Base-by-base conservation (phyloP, 2,329 filamentous ascomycete genomes). In the Aurifilum marmelostoma region DNA sequence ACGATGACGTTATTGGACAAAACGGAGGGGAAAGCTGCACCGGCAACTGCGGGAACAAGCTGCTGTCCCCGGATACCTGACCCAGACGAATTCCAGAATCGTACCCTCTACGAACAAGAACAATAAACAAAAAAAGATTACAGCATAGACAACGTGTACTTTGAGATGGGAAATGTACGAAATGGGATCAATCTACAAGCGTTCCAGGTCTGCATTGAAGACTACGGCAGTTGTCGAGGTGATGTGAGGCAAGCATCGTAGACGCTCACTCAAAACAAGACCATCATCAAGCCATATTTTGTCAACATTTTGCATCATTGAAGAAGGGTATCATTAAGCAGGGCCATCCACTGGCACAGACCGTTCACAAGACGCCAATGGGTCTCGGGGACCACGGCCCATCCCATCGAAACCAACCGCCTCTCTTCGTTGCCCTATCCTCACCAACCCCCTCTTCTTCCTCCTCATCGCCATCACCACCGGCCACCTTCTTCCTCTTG, bases 321-420 rank as follows among this genome's bases (percentile, higher is more conserved):
- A 32, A 27, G 50, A 62, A 12, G 39, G 59, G 11, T 62, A 62
- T 62, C 34, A 24, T 43, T 24, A 6, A 37, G 16, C 24, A 50
- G 37, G 24, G 39, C 24, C 16, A 18, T 1, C 3, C 3, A 12
- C 14, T 11, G 14, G 24, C 32, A 65, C n/a, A 12, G 18, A 18
- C 27, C 14, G 7, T 32, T 79, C 74, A 88, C 11, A 84, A 81
- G 65, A 85, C 79, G 6, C 87, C 87, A 73, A 89, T 89, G 0
- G 87, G 87, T 73, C 84, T 87, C 12, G 87, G 82, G 69, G 82
- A 83, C 87, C 87, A 89, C 2, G 79, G 75, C 9, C 85, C 85
- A 63, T 84, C 77, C 72, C 84, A 85, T 68, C 79, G 78, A 29
- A 79, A 79, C 87, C 87, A 89, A 32, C 80, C 56, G 14, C 65